phyloP scores from a whole-genome alignment of 2,329 filamentous ascomycete genomes.

The Phaeosphaeria sp. region DNA sequence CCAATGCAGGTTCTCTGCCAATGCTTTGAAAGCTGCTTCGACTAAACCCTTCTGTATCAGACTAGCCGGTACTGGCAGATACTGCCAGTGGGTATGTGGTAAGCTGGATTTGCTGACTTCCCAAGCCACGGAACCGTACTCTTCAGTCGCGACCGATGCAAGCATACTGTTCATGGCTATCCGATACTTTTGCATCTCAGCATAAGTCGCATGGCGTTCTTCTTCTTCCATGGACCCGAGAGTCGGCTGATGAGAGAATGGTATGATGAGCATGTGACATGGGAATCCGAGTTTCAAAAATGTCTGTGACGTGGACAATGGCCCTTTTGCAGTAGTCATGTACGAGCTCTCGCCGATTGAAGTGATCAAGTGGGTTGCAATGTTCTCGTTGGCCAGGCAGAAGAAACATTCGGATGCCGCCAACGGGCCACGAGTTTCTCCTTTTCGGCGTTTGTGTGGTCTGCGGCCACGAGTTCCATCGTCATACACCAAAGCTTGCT shows the following conservation, averaged over 20 bases:
- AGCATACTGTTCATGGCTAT: conserved; percentile 82
- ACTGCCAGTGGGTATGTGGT: conserved; percentile 94
- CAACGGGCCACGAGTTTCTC: conserved; percentile 43
- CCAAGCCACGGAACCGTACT: conserved; percentile 86
- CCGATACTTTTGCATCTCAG: conserved; percentile 85
- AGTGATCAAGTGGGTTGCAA: conserved; percentile 86
- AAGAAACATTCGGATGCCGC: conserved; percentile 86
- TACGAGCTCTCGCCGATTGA: conserved; percentile 89
- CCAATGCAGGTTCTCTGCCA: conserved; percentile 77
- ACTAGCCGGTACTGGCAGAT: conserved; percentile 75
- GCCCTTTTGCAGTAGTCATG: conserved; percentile 90
- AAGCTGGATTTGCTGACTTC: conserved; percentile 85
- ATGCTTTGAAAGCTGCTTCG: conserved; percentile 86
- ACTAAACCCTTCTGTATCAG: conserved; percentile 76
- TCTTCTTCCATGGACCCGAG: conserved; percentile 69
- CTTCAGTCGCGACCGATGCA: conserved; percentile 53
- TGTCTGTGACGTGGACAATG: conserved; percentile 74
- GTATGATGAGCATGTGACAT: conserved; percentile 89
- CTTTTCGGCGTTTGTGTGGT: conserved; percentile 48
- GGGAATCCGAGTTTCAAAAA: conserved; percentile 79
- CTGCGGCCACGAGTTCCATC: conserved; percentile 45
- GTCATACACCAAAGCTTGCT: conserved; percentile 46
- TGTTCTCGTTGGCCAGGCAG: conserved; percentile 85
- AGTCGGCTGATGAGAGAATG: conserved; percentile 81
- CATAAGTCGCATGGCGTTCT: conserved; percentile 66